phyloP scores from a whole-genome alignment of 192 early-diverging fungal genomes.

The Coemansia sp. region DNA sequence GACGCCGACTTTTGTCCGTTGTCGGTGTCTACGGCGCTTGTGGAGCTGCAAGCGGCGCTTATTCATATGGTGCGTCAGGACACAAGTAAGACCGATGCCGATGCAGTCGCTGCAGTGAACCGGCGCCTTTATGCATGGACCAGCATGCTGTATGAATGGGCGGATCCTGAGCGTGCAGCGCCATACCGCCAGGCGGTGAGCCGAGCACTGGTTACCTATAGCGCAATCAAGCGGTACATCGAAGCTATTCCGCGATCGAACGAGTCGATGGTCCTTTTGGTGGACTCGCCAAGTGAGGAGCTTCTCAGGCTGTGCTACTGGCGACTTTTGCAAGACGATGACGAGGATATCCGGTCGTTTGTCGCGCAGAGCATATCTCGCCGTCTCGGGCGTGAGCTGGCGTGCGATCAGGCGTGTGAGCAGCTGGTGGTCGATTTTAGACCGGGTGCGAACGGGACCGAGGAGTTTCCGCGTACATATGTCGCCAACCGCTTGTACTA shows the following conservation, averaged over 20 bases:
- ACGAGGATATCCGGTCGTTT: constrained; percentile 70
- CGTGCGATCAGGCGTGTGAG: constrained; percentile 54
- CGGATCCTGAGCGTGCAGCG: constrained; percentile 42
- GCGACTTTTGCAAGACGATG: constrained; percentile 72
- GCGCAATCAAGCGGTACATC: constrained; percentile 33
- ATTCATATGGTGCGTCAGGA: constrained; percentile 29
- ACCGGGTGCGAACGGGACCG: constrained; percentile 37
- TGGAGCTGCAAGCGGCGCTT: constrained; percentile 40
- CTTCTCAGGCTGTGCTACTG: constrained; percentile 55
- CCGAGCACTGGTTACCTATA: constrained; percentile 45
- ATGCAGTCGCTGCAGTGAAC: constrained; percentile 3
- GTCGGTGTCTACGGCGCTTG: constrained; percentile 37
- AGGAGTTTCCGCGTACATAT: constrained; percentile 35
- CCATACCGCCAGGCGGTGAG: constrained; percentile 42
- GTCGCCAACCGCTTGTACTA: constrained; percentile 29
- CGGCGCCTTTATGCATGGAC: constrained; percentile 39
- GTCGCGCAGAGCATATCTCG: constrained; percentile 61
- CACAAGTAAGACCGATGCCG: not conserved
- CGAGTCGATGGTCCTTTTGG: constrained; percentile 2
- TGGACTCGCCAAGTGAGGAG: constrained; percentile 42
- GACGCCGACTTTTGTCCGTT: constrained; percentile 21
- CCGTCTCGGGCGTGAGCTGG: constrained; percentile 38
- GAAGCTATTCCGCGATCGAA: constrained; percentile 8
- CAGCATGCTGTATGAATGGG: constrained; percentile 47
- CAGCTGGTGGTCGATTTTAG: constrained; percentile 59